Evolutionary conservation across 768 basidiomycete species (phyloP), one percentile per base, ranked within the genome.

Genomic region (Suillus discolor): DNA sequence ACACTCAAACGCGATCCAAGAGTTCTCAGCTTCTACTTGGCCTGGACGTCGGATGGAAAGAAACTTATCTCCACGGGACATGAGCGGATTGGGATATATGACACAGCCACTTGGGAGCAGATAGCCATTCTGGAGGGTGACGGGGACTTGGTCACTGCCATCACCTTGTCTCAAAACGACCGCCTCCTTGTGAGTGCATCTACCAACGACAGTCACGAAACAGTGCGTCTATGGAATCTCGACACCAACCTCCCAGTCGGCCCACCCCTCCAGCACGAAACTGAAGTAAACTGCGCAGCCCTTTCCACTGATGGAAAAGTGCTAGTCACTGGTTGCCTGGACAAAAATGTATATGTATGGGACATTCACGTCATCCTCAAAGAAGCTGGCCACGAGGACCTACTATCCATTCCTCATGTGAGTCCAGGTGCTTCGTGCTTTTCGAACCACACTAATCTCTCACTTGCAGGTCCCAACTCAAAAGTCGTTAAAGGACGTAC

Each of bases 131-230:
- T 51, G 4, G 23, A 25, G 5, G 47, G 47, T 49, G 23, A 49
- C 23, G n/a, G 5, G 3, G 0, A 0, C 7, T 8, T 1, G 6
- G 18, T 45, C 20, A n/a, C 7, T 5, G 2, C 47, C 15, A 6
- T 25, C 49, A 28, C 49, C 15, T 51, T 51, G 25, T 51, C 6
- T 25, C 2, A 6, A 6, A 49, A 49, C 6, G n/a, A 49, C 4
- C 6, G 12, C 13, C 6, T 25, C 4, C 47, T 49, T 25, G 47
- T 6, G 6, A 49, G 23, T 49, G 12, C 23, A 25, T 49, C n/a
- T n/a, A n/a, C n/a, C 23, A 0, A 9, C 0, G 23, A 49, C 9
- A 12, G n/a, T n/a, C n/a, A n/a, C n/a, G n/a, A 23, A 23, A 49
- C 47, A 13, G 23, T 12, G 13, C 47, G 23, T 1, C 12, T 49